Percentiles rank a stretch among this genome's conserved stretches.
Evolutionary conservation across 2,329 filamentous ascomycete genomes (phyloP).

Genomic region (Paraconiothyrium sp.): DNA sequence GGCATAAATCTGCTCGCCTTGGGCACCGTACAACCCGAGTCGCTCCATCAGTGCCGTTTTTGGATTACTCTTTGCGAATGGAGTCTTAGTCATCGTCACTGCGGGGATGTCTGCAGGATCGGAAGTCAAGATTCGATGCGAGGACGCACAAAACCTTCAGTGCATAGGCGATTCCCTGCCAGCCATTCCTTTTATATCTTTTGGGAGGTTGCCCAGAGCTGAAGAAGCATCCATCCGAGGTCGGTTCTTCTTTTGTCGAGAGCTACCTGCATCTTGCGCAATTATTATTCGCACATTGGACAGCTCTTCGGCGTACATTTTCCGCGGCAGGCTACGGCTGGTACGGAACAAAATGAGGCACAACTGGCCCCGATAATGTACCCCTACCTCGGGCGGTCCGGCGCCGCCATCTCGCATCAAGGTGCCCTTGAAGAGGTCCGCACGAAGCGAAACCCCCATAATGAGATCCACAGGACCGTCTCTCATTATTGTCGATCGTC

Average conservation of each 20-base stretch:
- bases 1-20: conserved; percentile 50
- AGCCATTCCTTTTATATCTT: neutral
- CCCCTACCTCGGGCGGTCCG: conserved; percentile 29
- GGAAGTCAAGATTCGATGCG: conserved; percentile 1
- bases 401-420: conserved; percentile 32
- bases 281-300: conserved; percentile 14
- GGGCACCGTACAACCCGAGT: conserved; percentile 47
- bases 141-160: neutral
- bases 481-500: conserved; percentile 35
- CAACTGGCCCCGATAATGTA: conserved; percentile 22
- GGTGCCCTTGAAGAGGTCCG: conserved; percentile 30
- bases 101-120: conserved; percentile 7
- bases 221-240: neutral
- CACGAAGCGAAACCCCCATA: conserved; percentile 22
- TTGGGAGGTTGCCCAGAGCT: neutral
- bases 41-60: conserved; percentile 56
- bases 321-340: conserved; percentile 22
- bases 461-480: conserved; percentile 10
- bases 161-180: neutral
- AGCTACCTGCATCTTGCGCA: conserved; percentile 5
- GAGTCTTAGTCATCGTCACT: conserved; percentile 28
- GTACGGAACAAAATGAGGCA: conserved; percentile 28
- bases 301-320: conserved; percentile 27
- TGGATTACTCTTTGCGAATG: conserved; percentile 56
- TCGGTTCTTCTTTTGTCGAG: neutral